Evolutionary conservation across 345 rosid species (phyloP), one percentile per base, ranked within the genome.

Genomic region (Gossypium raimondii): DNA sequence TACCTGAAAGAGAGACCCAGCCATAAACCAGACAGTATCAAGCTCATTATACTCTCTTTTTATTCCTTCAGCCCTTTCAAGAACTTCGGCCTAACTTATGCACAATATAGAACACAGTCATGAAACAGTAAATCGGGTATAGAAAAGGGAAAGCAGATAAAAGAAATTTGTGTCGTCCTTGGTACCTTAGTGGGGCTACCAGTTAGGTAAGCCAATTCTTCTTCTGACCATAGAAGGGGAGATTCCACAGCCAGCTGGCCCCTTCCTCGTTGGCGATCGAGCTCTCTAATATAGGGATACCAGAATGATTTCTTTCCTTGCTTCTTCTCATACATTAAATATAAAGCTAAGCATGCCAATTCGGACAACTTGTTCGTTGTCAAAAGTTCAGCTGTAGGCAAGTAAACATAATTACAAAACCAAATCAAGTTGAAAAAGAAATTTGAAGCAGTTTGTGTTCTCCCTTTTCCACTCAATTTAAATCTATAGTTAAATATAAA

Each of bases 1-100:
- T 79, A 92, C 97, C 97, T 92, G 98, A 90, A 94, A 94, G 78
- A 92, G 85, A 73, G 98, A 94, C 66, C 98, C 98, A 76, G 97
- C 97, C 98, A 94, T 94, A 84, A 94, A 94, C 98, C 97, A 94
- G 75, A 94, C 95, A 50, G 97, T 92, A 83, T 92, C 98, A 20
- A 94, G 97, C 87, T 94, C 98, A 73, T 86, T 80, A 67, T 92
- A 94, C 79, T 94, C 97, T 85, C 97, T 89, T 84, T 84, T 92
- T 74, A 94, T 94, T 75, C 97, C 97, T 78, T 87, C 92, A 51
- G 89, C 92, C 84, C 98, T 89, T 78, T 86, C 92, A 70, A 94
- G 85, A 83, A 92, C 89, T 85, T 87, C 97, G 50, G 87, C 97
- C 98, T 92, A 73, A 73, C 78, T 75, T 78, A 81, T 27, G 67